phyloP scores from a whole-genome alignment of 2,329 filamentous ascomycete genomes.

The Fusarium bulbicola region DNA sequence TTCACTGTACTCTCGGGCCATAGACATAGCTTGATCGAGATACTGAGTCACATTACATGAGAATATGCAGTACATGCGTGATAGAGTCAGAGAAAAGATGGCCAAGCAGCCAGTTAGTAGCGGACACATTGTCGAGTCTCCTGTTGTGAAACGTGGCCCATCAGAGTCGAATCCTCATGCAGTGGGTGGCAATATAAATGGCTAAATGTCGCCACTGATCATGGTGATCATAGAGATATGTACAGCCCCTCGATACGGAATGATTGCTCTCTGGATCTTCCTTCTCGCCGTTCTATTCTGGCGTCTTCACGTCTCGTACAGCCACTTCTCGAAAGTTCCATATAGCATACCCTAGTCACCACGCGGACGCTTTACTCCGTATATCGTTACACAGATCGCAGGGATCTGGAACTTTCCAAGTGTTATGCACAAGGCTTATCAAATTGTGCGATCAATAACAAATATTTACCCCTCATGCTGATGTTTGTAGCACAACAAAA shows the following conservation, averaged over 20 bases:
- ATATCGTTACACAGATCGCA: neutral
- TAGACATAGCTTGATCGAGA: rapidly evolving
- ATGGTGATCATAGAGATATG: rapidly evolving
- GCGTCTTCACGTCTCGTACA: neutral
- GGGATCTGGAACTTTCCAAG: neutral
- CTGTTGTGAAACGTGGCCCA: neutral
- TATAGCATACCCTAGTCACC: neutral
- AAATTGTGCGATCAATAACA: rapidly evolving
- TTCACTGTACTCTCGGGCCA: rapidly evolving
- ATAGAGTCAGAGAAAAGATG: rapidly evolving
- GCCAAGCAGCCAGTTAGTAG: rapidly evolving
- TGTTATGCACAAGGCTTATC: rapidly evolving
- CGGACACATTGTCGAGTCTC: neutral
- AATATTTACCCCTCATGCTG: neutral
- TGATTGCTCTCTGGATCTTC: neutral
- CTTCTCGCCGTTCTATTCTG: rapidly evolving
- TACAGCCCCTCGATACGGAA: rapidly evolving
- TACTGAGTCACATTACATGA: too few species aligned
- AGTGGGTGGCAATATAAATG: too few species aligned
- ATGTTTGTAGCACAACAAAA: neutral
- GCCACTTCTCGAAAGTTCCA: neutral
- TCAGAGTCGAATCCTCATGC: too few species aligned
- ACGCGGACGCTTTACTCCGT: neutral
- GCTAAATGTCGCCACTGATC: rapidly evolving
- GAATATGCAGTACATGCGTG: rapidly evolving